phyloP scores from a whole-genome alignment of 2,329 filamentous ascomycete species.

The Colletotrichum sp. region DNA sequence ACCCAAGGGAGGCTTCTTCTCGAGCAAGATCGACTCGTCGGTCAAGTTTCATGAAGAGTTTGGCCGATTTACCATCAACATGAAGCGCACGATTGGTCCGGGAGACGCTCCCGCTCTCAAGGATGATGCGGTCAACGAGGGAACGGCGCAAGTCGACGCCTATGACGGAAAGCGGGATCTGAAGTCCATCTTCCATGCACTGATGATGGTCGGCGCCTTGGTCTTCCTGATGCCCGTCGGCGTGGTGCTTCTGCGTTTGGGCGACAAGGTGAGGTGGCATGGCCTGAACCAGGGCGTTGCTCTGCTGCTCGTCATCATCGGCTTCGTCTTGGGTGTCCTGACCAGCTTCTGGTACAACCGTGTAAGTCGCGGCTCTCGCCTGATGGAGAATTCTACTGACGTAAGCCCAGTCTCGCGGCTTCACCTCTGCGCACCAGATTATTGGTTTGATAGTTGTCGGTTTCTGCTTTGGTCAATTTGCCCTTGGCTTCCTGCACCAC shows the following conservation, averaged over 20 bases:
- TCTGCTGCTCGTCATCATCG: slow-evolving; percentile 52
- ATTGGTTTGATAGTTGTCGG: slow-evolving; percentile 61
- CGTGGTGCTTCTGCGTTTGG: slow-evolving; percentile 55
- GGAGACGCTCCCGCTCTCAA: slow-evolving; percentile 46
- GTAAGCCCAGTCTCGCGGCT: slow-evolving; percentile 50
- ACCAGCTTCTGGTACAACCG: slow-evolving; percentile 59
- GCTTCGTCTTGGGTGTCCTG: slow-evolving; percentile 57
- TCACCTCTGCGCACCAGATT: slow-evolving; percentile 62
- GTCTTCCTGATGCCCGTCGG: slow-evolving; percentile 62
- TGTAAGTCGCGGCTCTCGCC: slow-evolving; percentile 42
- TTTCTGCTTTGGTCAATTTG: slow-evolving; percentile 57
- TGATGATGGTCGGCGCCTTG: slow-evolving; percentile 62
- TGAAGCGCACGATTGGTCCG: slow-evolving; percentile 54
- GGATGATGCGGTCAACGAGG: slow-evolving; percentile 36
- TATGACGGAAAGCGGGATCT: slow-evolving; percentile 37
- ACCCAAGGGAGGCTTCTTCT: slow-evolving; percentile 46
- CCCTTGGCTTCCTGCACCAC: slow-evolving; percentile 62
- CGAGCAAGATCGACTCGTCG: slow-evolving; percentile 45
- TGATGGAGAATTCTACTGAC: neutral
- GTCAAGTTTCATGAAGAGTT: slow-evolving; percentile 59
- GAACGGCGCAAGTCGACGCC: slow-evolving; percentile 33
- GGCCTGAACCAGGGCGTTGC: slow-evolving; percentile 57
- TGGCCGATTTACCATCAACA: slow-evolving; percentile 61
- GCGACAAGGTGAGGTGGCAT: slow-evolving; percentile 60
- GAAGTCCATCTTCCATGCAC: slow-evolving; percentile 48